Conservation (phyloP, 2,329 filamentous ascomycete genomes). For the Rutstroemia sp. region DNA sequence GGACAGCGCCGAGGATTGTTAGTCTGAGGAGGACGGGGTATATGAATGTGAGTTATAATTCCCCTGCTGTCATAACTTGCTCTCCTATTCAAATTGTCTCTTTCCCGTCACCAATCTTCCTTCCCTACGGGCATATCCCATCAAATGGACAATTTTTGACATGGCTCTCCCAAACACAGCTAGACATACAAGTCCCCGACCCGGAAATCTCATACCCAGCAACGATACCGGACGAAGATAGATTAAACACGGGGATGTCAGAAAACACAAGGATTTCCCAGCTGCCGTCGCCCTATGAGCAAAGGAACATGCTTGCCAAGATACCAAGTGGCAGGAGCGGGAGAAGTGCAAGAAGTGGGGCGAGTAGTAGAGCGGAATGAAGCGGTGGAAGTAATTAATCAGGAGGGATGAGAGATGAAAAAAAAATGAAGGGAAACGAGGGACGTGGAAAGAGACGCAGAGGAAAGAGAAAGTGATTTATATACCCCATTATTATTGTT, state of each 20-base stretch:
- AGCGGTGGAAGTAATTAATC: background rate
- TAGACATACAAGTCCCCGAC: slow-evolving; percentile 76
- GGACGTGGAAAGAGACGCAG: no score
- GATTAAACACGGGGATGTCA: background rate
- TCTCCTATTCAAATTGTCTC: background rate
- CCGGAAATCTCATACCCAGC: slow-evolving; percentile 52
- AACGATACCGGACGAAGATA: background rate
- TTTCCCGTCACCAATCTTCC: background rate
- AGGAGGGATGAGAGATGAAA: background rate
- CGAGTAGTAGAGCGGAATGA: background rate
- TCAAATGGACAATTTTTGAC: slow-evolving; percentile 13
- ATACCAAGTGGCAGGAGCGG: background rate
- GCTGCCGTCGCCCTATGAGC: background rate
- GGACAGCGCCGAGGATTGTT: slow-evolving; percentile 62
- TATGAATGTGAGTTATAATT: slow-evolving; percentile 59
- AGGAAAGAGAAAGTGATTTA: no score
- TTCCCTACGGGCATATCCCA: background rate
- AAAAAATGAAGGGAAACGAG: background rate
- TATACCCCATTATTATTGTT: no score
- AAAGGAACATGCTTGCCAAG: background rate
- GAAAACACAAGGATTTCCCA: background rate
- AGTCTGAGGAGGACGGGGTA: slow-evolving; percentile 78
- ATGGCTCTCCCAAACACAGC: slow-evolving; percentile 36
- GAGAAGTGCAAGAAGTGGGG: background rate
- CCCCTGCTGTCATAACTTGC: background rate